Evolutionary conservation across 2,329 filamentous ascomycete species (phyloP).

Genomic region (Fusarium annulatum): DNA sequence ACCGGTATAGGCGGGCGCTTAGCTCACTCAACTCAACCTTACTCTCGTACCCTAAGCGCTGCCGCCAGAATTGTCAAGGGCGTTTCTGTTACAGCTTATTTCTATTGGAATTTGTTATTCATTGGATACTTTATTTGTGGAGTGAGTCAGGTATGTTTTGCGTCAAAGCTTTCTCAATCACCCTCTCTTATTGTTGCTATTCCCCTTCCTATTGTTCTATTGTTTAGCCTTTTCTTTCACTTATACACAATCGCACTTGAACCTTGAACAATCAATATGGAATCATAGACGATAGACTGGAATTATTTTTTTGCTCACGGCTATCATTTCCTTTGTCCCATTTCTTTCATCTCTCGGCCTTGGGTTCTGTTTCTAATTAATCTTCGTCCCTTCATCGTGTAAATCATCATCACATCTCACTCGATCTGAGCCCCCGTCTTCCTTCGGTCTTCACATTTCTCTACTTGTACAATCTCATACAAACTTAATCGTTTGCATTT

Average conservation of each 20-base stretch:
- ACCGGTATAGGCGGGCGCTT: constrained; percentile 40
- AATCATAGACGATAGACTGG: constrained; percentile 44
- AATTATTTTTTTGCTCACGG: constrained; percentile 20
- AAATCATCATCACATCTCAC: constrained; percentile 17
- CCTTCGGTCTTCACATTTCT: constrained; percentile 15
- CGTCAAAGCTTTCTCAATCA: constrained; percentile 23
- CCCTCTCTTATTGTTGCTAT: constrained; percentile 43
- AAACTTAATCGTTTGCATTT: constrained; percentile 31
- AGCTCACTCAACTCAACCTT: constrained; percentile 33
- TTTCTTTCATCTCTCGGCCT: constrained; percentile 29
- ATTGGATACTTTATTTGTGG: constrained; percentile 39
- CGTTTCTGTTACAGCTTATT: constrained; percentile 31
- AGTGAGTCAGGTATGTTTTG: constrained; percentile 39
- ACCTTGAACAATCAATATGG: constrained; percentile 35
- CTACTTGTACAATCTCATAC: constrained; percentile 12
- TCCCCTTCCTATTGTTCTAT: constrained; percentile 30
- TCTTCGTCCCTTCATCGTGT: constrained; percentile 24
- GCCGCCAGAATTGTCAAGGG: constrained; percentile 35
- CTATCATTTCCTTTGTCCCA: constrained; percentile 34
- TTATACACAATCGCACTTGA: constrained; percentile 26
- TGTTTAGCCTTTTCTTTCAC: constrained; percentile 24
- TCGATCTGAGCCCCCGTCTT: constrained; percentile 4
- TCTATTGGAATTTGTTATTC: constrained; percentile 23
- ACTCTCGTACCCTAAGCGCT: constrained; percentile 41
- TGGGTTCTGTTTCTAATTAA: constrained; percentile 27